Base-by-base conservation (phyloP, 148 eudicot genomes). In the Persicaria tinctoria region DNA sequence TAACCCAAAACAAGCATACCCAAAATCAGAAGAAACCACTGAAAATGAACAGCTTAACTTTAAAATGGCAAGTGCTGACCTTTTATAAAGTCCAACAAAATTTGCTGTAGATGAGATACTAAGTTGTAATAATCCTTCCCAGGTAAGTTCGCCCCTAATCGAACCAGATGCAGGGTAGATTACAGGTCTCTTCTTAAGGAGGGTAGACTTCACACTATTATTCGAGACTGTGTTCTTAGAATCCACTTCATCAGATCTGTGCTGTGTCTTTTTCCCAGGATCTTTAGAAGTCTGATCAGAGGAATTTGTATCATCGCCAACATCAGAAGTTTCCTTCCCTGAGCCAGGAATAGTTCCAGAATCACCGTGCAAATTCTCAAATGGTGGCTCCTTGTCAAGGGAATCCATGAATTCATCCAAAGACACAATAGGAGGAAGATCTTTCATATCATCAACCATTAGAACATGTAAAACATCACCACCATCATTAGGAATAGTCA, bases 361-460 rank as follows among this genome's bases (percentile, higher is more conserved):
- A 76, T 86, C 97, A 74, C 48, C 86, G 7, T 85, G 79, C 73
- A 92, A 70, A 79, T 85, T 82, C 57, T 86, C 96, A 85, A 95
- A 92, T 16, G 97, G 97, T 46, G 99, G 99, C 81, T 92, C 97
- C 76, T 86, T 77, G 78, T 95, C 84, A 79, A 95, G 97, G 69
- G 96, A 92, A 77, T 95, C 94, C 97, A 95, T 90, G 46, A 95
- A 95, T 78, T 95, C 97, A 76, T 92, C 99, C 71, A 95, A 86
- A 10, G 97, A 90, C 54, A 92, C 87, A 72, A 95, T 93, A 11
- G 99, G 99, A 78, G 94, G 97, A 69, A 95, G 91, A 83, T 95
- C 97, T 79, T 84, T 87, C 64, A 87, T 79, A 79, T 95, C 99
- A 77, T 90, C 97, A 64, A 84, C 93, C 82, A 92, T 90, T 60